Evolutionary conservation across 192 early-diverging fungal species (phyloP), one percentile per base, ranked within the genome.

Genomic region (Gamsiella multidivaricata): DNA sequence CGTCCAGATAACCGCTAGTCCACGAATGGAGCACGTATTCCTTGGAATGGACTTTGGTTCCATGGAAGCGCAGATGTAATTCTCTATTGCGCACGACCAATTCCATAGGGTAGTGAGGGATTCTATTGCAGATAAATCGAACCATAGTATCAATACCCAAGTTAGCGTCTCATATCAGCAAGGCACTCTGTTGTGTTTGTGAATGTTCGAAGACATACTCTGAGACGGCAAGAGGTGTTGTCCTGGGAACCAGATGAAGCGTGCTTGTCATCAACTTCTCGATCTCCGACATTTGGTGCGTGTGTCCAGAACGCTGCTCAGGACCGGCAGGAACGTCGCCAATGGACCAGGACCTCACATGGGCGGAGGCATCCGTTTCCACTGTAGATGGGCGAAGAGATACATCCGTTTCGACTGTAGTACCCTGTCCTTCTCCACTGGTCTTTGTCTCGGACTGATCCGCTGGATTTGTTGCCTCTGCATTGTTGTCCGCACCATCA

Each of bases 1-100:
- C 43, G 32, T 78, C 74, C 15, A 61, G 17, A 25, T 64, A 78
- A n/a, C 65, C 74, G 33, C 74, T 78, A n/a, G 74, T 78, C 74
- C 74, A 78, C 10, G 74, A 78, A 54, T 78, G 74, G 15, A 78
- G 61, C 1, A 78, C 74, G 20, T 78, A 78, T 36, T 78, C 74
- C 26, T 58, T 78, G 5, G 74, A 78, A 36, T 64, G 74, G 3
- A 78, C 60, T 41, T 78, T 78, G 28, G 74, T 78, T 49, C 74
- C 74, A 55, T 78, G 74, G 41, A 78, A 78, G 9, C 66, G 74
- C 32, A 69, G 20, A 42, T 78, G 74, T 14, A 78, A 54, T 17
- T 78, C 74, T 17, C 74, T 28, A 46, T 78, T 78, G 15, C 74
- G 74, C 20, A 78, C 65, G 8, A 69, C 65, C 28, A 78, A 28